Conservation (phyloP, 2,329 filamentous ascomycete genomes). For the Tetracladium maxilliforme region DNA sequence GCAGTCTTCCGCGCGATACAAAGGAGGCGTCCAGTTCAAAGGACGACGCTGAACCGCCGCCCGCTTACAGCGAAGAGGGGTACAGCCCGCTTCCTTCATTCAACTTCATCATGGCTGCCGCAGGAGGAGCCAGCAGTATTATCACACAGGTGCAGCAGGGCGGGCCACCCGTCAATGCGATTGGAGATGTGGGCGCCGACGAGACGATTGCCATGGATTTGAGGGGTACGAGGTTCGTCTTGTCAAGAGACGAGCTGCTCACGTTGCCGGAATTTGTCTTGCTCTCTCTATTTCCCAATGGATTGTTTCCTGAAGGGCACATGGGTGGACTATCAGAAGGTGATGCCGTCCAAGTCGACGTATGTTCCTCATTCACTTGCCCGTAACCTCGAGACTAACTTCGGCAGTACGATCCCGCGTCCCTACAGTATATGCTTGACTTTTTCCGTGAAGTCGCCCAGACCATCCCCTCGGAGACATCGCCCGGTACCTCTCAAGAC, state of each 20-base stretch:
- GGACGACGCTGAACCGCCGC: slow-evolving; percentile 75
- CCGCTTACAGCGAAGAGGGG: slow-evolving; percentile 91
- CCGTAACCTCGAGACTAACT: slow-evolving; percentile 19
- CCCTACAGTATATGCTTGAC: slow-evolving; percentile 96
- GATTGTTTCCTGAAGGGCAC: slow-evolving; percentile 92
- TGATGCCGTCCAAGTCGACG: slow-evolving; percentile 93
- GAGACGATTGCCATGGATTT: slow-evolving; percentile 93
- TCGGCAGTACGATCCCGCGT: slow-evolving; percentile 84
- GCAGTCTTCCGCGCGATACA: slow-evolving; percentile 65
- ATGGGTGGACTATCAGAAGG: slow-evolving; percentile 89
- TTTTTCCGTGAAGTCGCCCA: slow-evolving; percentile 95
- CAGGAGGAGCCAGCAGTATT: slow-evolving; percentile 93
- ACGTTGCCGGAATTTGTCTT: slow-evolving; percentile 96
- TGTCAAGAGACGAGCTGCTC: slow-evolving; percentile 87
- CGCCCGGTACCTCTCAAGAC: slow-evolving; percentile 50
- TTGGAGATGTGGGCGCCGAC: slow-evolving; percentile 78
- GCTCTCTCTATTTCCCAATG: slow-evolving; percentile 94
- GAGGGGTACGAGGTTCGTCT: slow-evolving; percentile 84
- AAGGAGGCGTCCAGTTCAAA: slow-evolving; percentile 66
- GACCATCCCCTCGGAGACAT: slow-evolving; percentile 71
- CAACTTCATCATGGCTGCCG: slow-evolving; percentile 93
- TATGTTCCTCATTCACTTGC: slow-evolving; percentile 37
- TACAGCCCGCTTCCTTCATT: slow-evolving; percentile 85
- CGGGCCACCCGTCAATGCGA: slow-evolving; percentile 73
- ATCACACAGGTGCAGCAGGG: slow-evolving; percentile 98